Percentiles rank a stretch among this genome's conserved stretches.
These are phyloP conservation scores for Gymnopilus dilepis DNA, from an alignment of 768 basidiomycete genomes.

Conservation along the genomic window DNA sequence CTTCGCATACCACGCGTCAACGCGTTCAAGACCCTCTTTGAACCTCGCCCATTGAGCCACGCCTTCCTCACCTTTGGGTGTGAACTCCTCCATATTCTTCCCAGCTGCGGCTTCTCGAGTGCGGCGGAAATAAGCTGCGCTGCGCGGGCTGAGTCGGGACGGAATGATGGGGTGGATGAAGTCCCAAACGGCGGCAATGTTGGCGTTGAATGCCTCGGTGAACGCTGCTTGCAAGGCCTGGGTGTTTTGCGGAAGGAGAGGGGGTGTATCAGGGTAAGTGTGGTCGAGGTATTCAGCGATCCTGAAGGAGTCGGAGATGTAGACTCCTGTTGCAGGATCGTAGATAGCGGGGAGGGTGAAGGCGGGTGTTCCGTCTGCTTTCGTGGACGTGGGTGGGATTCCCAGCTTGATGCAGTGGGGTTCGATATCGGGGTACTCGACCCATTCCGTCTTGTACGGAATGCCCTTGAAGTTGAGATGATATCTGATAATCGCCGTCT, in stretches of 20 bases:
- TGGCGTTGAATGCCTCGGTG: background rate
- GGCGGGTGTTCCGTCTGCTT: slow-evolving; percentile 36
- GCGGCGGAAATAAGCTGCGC: slow-evolving; percentile 12
- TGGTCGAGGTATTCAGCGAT: slow-evolving; percentile 59
- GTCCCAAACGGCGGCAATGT: background rate
- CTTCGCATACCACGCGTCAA: slow-evolving; percentile 28
- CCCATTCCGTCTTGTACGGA: slow-evolving; percentile 49
- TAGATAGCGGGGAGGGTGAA: slow-evolving; percentile 58
- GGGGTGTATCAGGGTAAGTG: slow-evolving; percentile 49
- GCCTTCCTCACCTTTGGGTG: slow-evolving; percentile 21
- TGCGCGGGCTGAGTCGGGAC: slow-evolving; percentile 6
- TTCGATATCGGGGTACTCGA: slow-evolving; percentile 53
- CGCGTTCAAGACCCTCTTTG: slow-evolving; percentile 19
- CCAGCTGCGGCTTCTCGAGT: slow-evolving; percentile 20
- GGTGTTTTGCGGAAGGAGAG: slow-evolving; percentile 38
- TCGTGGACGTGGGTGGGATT: slow-evolving; percentile 38
- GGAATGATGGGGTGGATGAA: slow-evolving; percentile 12
- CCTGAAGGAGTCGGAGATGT: slow-evolving; percentile 45
- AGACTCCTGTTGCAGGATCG: slow-evolving; percentile 44
- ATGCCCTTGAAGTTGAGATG: slow-evolving; percentile 35
- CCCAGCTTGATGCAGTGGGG: slow-evolving; percentile 36
- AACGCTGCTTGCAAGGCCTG: slow-evolving; percentile 22
- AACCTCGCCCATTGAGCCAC: slow-evolving; percentile 25
- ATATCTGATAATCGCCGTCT: slow-evolving; percentile 23
- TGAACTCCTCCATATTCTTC: slow-evolving; percentile 20